phyloP scores from a whole-genome alignment of 2,329 filamentous ascomycete species.

The Venturia aucupariae region DNA sequence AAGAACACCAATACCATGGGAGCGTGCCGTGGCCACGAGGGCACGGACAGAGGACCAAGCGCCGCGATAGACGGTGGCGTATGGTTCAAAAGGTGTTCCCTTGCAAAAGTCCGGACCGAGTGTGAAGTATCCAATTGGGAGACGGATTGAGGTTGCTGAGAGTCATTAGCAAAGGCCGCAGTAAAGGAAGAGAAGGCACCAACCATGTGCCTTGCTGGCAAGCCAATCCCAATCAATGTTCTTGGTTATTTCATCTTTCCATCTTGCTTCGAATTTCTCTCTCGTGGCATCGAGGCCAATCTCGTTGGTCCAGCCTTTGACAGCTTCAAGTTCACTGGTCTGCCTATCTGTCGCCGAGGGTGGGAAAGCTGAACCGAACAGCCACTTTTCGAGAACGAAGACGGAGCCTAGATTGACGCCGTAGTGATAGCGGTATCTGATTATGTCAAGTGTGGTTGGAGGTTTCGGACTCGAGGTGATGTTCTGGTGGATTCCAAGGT shows the following conservation, averaged over 20 bases:
- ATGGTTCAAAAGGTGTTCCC: constrained; percentile 43
- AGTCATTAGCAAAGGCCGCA: neutral
- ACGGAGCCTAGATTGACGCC: constrained; percentile 50
- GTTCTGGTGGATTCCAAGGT: neutral
- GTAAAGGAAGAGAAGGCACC: neutral
- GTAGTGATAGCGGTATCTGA: constrained; percentile 51
- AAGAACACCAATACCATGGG: constrained; percentile 45
- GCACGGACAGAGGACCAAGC: constrained; percentile 44
- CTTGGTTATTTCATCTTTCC: constrained; percentile 41
- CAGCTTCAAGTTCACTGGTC: constrained; percentile 44
- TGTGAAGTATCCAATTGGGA: constrained; percentile 52
- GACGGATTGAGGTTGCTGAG: constrained; percentile 42
- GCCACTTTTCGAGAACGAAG: constrained; percentile 53
- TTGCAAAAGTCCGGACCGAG: constrained; percentile 42
- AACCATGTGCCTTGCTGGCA: constrained; percentile 40
- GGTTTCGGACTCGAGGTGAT: neutral
- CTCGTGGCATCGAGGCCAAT: constrained; percentile 41
- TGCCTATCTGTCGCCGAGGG: constrained; percentile 29
- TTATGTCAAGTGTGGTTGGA: constrained; percentile 33
- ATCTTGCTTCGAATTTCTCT: constrained; percentile 45
- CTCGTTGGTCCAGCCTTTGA: constrained; percentile 37
- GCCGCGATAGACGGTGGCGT: constrained; percentile 40
- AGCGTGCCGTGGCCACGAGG: constrained; percentile 37
- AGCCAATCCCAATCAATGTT: constrained; percentile 47
- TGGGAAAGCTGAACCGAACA: constrained; percentile 42